Conservation (phyloP, 306 rosid species). For the Begonia masoniana region DNA sequence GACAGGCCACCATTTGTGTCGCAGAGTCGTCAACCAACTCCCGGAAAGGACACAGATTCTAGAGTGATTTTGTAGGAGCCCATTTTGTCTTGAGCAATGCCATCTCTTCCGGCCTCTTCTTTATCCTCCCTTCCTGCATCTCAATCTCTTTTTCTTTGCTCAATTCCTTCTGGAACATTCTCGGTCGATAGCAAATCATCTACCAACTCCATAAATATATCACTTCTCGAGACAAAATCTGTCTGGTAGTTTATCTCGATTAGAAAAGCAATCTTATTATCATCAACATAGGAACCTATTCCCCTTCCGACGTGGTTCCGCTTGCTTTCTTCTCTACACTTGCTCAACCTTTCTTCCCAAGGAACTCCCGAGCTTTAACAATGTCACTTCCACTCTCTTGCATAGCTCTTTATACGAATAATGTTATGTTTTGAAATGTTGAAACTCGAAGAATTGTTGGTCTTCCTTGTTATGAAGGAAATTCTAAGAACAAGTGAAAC, state of each 20-base stretch:
- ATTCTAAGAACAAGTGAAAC: slow-evolving; percentile 59
- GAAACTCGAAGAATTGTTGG: slow-evolving; percentile 32
- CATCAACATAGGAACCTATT: slow-evolving; percentile 86
- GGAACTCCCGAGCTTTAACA: slow-evolving; percentile 71
- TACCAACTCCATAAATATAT: slow-evolving; percentile 80
- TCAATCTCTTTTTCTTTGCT: slow-evolving; percentile 81
- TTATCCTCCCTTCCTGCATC: slow-evolving; percentile 92
- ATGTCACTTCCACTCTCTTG: slow-evolving; percentile 72
- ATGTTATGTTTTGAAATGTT: slow-evolving; percentile 30
- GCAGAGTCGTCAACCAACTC: slow-evolving; percentile 89
- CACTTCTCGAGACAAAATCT: slow-evolving; percentile 91
- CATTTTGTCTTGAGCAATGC: slow-evolving; percentile 92
- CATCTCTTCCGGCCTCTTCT: slow-evolving; percentile 80
- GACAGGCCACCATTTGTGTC: slow-evolving; percentile 80
- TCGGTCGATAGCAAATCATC: slow-evolving; percentile 97
- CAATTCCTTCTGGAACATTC: slow-evolving; percentile 66
- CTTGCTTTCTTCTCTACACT: slow-evolving; percentile 93
- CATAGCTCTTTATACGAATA: slow-evolving; percentile 55
- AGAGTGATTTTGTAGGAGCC: slow-evolving; percentile 84
- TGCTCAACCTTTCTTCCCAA: slow-evolving; percentile 83
- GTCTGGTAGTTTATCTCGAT: slow-evolving; percentile 93
- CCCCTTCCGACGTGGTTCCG: slow-evolving; percentile 90
- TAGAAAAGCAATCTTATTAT: slow-evolving; percentile 82
- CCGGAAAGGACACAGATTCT: slow-evolving; percentile 92
- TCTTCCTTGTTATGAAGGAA: slow-evolving; percentile 16